A percentile compares a stretch with the other conserved stretches of the same genome.
phyloP scores from a whole-genome alignment of 441 rosid species.

The Pelargonium citronellum region DNA sequence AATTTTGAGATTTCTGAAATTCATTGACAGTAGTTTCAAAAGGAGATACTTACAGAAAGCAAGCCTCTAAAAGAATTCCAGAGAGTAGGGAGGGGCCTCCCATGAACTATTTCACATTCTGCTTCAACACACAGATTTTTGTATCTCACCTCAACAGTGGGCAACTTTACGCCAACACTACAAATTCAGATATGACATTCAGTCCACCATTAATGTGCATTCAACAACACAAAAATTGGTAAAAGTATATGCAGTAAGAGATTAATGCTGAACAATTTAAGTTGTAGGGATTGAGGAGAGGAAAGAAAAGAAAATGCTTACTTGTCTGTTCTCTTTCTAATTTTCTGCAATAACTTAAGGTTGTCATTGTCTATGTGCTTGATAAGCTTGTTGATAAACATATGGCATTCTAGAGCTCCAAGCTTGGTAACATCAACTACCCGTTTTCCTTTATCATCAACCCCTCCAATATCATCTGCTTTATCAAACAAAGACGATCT shows the following conservation, averaged over 20 bases:
- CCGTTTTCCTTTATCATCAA: slow-evolving; percentile 24
- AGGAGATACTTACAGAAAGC: slow-evolving; percentile 18
- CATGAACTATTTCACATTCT: slow-evolving; percentile 7
- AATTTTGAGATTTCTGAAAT: too few relatives aligned
- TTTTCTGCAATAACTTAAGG: slow-evolving; percentile 26
- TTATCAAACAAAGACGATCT: slow-evolving; percentile 21
- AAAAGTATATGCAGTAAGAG: slow-evolving; percentile 27
- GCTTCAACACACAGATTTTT: slow-evolving; percentile 18
- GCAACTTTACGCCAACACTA: slow-evolving; percentile 19
- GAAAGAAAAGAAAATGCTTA: slow-evolving; percentile 24
- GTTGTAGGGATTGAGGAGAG: too few relatives aligned
- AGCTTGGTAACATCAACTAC: slow-evolving; percentile 37
- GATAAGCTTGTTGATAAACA: slow-evolving; percentile 29
- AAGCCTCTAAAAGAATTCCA: slow-evolving; percentile 23
- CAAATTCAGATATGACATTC: neutral
- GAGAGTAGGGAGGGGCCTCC: slow-evolving; percentile 15
- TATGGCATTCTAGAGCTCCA: slow-evolving; percentile 22
- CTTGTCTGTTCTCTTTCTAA: slow-evolving; percentile 29
- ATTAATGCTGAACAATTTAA: slow-evolving; percentile 18
- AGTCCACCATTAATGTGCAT: neutral
- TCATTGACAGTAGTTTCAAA: too few relatives aligned
- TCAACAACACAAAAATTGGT: too few relatives aligned
- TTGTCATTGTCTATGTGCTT: slow-evolving; percentile 33
- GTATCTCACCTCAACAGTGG: slow-evolving; percentile 23
- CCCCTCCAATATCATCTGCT: slow-evolving; percentile 22